These are phyloP conservation scores for Suillus brevipes DNA, from an alignment of 768 basidiomycete genomes.

Conservation along the genomic window DNA sequence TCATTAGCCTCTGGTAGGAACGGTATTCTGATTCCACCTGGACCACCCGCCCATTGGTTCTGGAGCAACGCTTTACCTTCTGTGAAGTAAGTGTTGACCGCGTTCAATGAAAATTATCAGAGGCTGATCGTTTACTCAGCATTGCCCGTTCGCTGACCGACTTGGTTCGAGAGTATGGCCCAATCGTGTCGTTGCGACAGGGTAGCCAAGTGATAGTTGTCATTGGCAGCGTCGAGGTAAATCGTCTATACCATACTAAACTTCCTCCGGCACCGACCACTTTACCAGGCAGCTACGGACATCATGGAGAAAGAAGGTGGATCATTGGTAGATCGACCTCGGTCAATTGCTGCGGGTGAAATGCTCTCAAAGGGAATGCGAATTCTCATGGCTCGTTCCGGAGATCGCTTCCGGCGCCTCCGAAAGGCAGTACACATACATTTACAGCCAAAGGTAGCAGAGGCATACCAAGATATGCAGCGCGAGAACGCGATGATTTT, in stretches of 20 bases:
- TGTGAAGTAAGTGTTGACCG: background rate
- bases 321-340: background rate
- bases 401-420: background rate
- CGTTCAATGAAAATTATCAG: background rate
- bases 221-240: slow-evolving; percentile 23
- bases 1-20: background rate
- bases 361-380: background rate
- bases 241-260: background rate
- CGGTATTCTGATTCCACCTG: background rate
- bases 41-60: background rate
- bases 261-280: slow-evolving; percentile 16
- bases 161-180: slow-evolving; percentile 56
- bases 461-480: background rate
- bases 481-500: background rate
- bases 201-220: slow-evolving; percentile 32
- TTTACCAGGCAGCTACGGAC: background rate
- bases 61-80: background rate
- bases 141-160: slow-evolving; percentile 37
- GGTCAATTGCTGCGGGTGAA: background rate
- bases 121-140: slow-evolving; percentile 3
- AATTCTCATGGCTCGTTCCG: slow-evolving; percentile 1
- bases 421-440: background rate
- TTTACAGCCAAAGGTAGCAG: background rate
- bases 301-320: background rate
- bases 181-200: slow-evolving; percentile 52